Conservation (phyloP, 2,329 filamentous ascomycete species). For the Zymoseptoria crescenta region DNA sequence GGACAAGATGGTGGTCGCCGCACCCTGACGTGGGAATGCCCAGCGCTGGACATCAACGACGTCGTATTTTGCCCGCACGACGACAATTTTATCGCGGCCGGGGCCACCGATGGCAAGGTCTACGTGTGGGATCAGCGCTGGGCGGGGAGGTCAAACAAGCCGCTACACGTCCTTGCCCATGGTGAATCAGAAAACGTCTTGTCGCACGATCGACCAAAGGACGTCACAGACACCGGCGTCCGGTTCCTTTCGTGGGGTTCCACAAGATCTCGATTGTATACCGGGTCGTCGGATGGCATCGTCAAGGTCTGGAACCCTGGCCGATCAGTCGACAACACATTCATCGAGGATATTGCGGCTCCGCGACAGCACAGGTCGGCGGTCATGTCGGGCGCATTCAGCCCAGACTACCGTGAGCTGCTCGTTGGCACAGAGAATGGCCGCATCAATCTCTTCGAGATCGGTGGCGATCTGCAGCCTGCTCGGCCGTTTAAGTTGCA, state of each 20-base stretch:
- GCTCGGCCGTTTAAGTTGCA: conserved; percentile 17
- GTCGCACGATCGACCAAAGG: conserved; percentile 35
- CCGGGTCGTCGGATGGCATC: conserved; percentile 53
- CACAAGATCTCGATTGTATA: conserved; percentile 46
- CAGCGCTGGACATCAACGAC: conserved; percentile 55
- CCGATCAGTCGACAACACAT: conserved; percentile 42
- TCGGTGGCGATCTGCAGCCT: conserved; percentile 22
- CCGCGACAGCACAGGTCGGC: conserved; percentile 39
- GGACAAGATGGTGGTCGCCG: conserved; percentile 27
- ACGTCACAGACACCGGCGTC: conserved; percentile 50
- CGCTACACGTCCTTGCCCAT: conserved; percentile 46
- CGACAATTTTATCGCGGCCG: conserved; percentile 47
- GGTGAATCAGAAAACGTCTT: conserved; percentile 44
- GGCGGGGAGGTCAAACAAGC: conserved; percentile 29
- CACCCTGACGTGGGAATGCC: conserved; percentile 46
- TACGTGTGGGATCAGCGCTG: conserved; percentile 54
- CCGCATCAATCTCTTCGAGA: conserved; percentile 45
- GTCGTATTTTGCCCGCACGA: conserved; percentile 41
- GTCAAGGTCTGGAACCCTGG: conserved; percentile 54
- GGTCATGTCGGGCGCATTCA: conserved; percentile 52
- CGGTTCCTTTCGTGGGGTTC: conserved; percentile 51
- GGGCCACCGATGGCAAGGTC: conserved; percentile 52
- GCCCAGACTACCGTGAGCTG: conserved; percentile 47
- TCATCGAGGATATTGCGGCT: conserved; percentile 43
- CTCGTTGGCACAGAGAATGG: conserved; percentile 52